Percentiles rank a stretch among this genome's conserved stretches.
Conservation (phyloP, 768 basidiomycete species). For the Termitomyces heimii region DNA sequence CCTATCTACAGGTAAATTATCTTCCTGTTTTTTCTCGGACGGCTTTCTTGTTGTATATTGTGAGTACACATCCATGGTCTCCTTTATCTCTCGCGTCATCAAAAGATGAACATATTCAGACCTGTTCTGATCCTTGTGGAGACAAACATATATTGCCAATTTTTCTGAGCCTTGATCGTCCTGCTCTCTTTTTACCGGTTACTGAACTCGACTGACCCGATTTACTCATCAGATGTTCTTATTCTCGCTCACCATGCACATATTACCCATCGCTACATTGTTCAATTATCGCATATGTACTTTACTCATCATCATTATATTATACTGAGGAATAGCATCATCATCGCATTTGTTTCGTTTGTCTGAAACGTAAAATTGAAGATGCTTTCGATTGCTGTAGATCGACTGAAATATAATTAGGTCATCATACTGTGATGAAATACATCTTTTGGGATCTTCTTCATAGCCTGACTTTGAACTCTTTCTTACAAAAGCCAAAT, state of each 20-base stretch:
- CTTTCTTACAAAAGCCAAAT: no score
- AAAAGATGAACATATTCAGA: constrained; percentile 54
- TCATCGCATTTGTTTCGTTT: neutral
- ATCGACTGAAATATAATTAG: neutral
- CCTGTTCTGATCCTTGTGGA: constrained; percentile 62
- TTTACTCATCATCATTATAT: neutral
- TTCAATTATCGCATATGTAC: neutral
- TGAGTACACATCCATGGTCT: constrained; percentile 25
- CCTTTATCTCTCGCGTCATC: constrained; percentile 10
- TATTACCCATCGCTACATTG: neutral
- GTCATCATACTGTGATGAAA: neutral
- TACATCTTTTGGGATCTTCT: neutral
- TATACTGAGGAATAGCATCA: neutral
- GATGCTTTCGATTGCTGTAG: neutral
- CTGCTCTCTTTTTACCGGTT: neutral
- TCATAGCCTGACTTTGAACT: no score
- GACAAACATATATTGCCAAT: constrained; percentile 54
- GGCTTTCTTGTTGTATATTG: constrained; percentile 18
- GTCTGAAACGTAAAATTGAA: neutral
- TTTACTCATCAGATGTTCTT: neutral
- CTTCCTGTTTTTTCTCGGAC: neutral
- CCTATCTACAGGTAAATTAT: neutral
- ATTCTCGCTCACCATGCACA: neutral
- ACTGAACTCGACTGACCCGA: neutral
- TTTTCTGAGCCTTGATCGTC: constrained; percentile 10